These are phyloP conservation scores for Alternaria infectoria DNA, from an alignment of 2,329 filamentous ascomycete genomes.

Conservation along the genomic window DNA sequence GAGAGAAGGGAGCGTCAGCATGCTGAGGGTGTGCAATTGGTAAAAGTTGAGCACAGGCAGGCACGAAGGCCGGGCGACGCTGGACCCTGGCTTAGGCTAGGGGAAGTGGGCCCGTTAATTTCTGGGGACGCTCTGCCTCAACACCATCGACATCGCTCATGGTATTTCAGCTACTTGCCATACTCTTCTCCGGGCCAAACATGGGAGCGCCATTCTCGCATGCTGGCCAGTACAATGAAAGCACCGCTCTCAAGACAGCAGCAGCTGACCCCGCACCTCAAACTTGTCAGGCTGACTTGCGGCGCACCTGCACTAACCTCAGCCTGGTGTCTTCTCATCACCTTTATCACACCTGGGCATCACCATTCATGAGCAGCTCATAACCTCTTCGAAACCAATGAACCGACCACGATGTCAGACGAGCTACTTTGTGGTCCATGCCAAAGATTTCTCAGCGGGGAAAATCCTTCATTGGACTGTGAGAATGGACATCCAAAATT, in stretches of 20 bases:
- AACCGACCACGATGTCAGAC: background rate
- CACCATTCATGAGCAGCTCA: background rate
- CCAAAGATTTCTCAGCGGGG: background rate
- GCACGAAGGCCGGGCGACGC: constrained; percentile 8
- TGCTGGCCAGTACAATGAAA: background rate
- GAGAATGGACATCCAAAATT: background rate
- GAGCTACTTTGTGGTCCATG: background rate
- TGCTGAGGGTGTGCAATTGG: constrained; percentile 15
- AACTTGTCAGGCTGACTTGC: background rate
- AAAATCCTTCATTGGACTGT: background rate
- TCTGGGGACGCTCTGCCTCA: constrained; percentile 24
- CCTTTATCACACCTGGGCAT: background rate
- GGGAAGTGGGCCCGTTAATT: constrained; percentile 7
- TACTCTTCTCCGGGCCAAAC: too few species aligned
- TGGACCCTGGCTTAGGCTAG: constrained; percentile 14
- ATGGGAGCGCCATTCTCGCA: too few species aligned
- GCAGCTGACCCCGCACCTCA: background rate
- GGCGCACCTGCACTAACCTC: background rate
- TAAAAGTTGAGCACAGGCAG: constrained; percentile 25
- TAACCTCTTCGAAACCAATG: background rate
- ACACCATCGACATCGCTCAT: constrained; percentile 43
- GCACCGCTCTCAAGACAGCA: background rate
- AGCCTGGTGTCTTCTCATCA: background rate
- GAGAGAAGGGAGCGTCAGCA: constrained; percentile 26
- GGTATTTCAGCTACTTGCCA: too few species aligned